Evolutionary conservation across 768 basidiomycete species (phyloP), one percentile per base, ranked within the genome.

Genomic region (Epithele typhae): DNA sequence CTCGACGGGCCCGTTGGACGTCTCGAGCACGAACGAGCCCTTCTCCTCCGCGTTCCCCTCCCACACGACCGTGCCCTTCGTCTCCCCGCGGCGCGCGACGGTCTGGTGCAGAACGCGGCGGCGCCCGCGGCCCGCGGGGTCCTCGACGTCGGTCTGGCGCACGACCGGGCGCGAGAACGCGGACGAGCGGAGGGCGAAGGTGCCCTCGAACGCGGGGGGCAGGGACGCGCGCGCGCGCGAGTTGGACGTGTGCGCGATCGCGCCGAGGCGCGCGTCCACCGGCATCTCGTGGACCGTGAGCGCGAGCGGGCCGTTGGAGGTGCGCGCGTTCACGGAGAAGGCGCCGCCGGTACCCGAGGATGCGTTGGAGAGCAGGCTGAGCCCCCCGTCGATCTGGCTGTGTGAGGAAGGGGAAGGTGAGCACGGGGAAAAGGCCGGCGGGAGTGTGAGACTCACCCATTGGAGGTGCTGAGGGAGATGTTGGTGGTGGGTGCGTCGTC

Each of bases 121-220:
- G 36, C 74, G 68, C 6, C 61, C 66, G 18, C 50, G 58, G 21
- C 68, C 64, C 1, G 67, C 57, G 18, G 72, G 68, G 39, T 68
- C 68, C 41, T 63, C 65, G 12, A 57, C 60, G 14, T 50, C 44
- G 21, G 22, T 42, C 25, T 17, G 37, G 37, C 59, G 35, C 15
- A 74, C 56, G 7, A 21, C 10, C 15, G 51, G 54, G 0, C 41
- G 11, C 14, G 59, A 54, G 49, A 34, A 54, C 25, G 64, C 48
- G 23, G 63, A 41, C 1, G 64, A 65, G 24, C 41, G 38, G 25
- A 70, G 43, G n/a, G 48, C 48, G 58, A 73, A 73, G 6, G 40
- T 45, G 25, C 76, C 75, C 46, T 77, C 76, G 49, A 65, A 77
- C 2, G 69, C 66, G 21, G 54, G 42, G 39, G 68, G 64, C 4